Evolutionary conservation across 495 filamentous ascomycete species (phyloP), one percentile per base, ranked within the genome.

Genomic region (Terfezia claveryi): DNA sequence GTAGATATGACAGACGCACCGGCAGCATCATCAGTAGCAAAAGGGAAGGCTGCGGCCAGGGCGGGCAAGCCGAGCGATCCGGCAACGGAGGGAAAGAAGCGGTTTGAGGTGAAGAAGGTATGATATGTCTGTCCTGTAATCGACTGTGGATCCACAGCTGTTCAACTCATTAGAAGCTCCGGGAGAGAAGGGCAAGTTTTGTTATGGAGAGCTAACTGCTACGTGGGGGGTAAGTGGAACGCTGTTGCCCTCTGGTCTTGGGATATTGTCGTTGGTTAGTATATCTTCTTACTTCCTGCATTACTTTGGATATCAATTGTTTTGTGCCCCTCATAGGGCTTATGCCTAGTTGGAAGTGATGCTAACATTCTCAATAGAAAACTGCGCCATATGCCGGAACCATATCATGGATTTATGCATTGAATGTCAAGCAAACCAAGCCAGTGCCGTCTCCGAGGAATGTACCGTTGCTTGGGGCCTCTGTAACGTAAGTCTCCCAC

Each of bases 371-470:
- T 14, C 14, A 20, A 51, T 23, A 51, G 91, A 99, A 72, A 99
- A 99, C 74, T 99, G 91, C 68, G 91, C 91, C 57, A 99, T 99
- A 64, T 99, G 91, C 72, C 79, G 91, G 61, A 99, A 99, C 65
- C 91, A 99, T 66, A 99, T 99, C 68, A 99, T 99, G 91, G 91
- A 99, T 68, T 73, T 99, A 32, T 99, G 87, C 67, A 99, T 99
- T 59, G 91, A 99, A 68, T 99, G 91, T 65, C 91, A 99, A 70
- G 91, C 91, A n/a, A 99, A 99, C 68, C 91, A 99, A 69, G 88
- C 89, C 37, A 94, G 87, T 32, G 89, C 91, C 51, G 93, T 91
- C 11, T 94, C 81, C 50, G 91, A 99, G 65, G 91, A 99, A 66
- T 99, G 91, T 66, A 99, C 91, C 16, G 91, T 99, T 20, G 91